Conservation (phyloP, 1,139 yeast species). For the Torulaspora globosa region DNA sequence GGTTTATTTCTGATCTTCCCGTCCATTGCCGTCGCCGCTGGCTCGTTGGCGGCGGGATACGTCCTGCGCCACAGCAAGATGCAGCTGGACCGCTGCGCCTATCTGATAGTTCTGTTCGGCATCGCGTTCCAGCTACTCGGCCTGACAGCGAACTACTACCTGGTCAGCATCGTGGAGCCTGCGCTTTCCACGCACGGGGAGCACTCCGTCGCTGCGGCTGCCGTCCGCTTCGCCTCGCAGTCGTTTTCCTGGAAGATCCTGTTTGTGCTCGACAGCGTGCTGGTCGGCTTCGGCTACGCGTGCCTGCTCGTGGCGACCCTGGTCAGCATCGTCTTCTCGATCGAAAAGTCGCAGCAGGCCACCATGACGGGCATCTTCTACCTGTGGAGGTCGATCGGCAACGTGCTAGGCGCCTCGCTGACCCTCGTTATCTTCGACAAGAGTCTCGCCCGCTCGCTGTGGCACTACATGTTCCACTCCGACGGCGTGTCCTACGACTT, state of each 20-base stretch:
- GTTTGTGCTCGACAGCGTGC: conserved; percentile 22
- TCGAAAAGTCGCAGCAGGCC: conserved; percentile 36
- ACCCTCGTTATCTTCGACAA: conserved; percentile 41
- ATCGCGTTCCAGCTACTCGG: conserved; percentile 27
- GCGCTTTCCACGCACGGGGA: conserved; percentile 8
- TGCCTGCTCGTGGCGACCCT: conserved; percentile 33
- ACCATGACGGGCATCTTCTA: conserved; percentile 42
- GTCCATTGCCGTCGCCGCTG: conserved; percentile 48
- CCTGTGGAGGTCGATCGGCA: conserved; percentile 46
- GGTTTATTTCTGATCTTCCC: conserved; percentile 51
- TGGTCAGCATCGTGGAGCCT: conserved; percentile 26
- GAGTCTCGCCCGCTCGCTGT: conserved; percentile 31
- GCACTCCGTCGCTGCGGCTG: conserved; percentile 1
- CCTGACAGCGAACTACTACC: conserved; percentile 18
- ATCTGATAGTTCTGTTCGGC: conserved; percentile 24
- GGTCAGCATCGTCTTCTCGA: conserved; percentile 35
- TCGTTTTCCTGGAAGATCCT: conserved; percentile 29
- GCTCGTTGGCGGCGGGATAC: conserved; percentile 59
- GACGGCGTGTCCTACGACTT: conserved; percentile 17
- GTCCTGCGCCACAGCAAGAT: conserved; percentile 35
- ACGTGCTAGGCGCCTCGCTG: conserved; percentile 46
- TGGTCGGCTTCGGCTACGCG: conserved; percentile 32
- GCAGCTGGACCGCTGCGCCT: conserved; percentile 32
- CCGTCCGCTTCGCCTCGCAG: conserved; percentile 15
- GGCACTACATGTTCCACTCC: conserved; percentile 35